Percentiles rank a stretch among this genome's conserved stretches.
phyloP scores from a whole-genome alignment of 257 asterid species.

The Primulina eburnea region DNA sequence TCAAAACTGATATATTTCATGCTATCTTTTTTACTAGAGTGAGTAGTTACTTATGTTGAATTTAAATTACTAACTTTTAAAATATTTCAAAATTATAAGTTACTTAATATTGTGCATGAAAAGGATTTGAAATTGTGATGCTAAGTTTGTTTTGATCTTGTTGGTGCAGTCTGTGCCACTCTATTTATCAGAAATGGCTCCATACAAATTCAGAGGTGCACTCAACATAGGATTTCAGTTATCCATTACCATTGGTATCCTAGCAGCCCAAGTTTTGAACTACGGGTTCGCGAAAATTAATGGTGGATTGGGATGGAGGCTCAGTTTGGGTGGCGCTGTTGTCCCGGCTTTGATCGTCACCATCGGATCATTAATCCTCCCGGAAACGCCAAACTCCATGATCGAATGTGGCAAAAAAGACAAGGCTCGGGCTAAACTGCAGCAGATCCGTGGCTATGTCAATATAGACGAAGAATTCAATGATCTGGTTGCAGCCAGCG shows the following conservation, averaged over 20 bases:
- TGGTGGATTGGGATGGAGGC: constrained; percentile 71
- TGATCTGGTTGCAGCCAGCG: constrained; percentile 69
- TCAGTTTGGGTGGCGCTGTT: constrained; percentile 82
- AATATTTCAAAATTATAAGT: too few species aligned
- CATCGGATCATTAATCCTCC: constrained; percentile 67
- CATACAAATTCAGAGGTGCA: constrained; percentile 51
- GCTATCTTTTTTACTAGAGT: neutral
- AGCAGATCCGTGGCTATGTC: constrained; percentile 49
- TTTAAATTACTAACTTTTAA: too few species aligned
- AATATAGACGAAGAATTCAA: constrained; percentile 69
- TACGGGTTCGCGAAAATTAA: constrained; percentile 36
- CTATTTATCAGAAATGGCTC: constrained; percentile 61
- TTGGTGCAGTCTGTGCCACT: constrained; percentile 47
- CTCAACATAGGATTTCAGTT: constrained; percentile 50
- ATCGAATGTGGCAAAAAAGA: constrained; percentile 64
- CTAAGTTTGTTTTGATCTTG: constrained; percentile 1
- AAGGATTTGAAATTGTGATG: too few species aligned
- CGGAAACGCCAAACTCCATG: constrained; percentile 81
- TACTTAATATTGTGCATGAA: too few species aligned
- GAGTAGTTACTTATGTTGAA: neutral
- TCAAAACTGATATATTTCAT: too few species aligned
- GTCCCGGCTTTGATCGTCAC: constrained; percentile 74
- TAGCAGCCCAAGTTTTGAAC: constrained; percentile 42
- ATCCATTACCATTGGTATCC: constrained; percentile 44
- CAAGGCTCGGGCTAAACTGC: constrained; percentile 44